phyloP scores from a whole-genome alignment of 2,329 filamentous ascomycete genomes.

The Drechslerella dactyloides region DNA sequence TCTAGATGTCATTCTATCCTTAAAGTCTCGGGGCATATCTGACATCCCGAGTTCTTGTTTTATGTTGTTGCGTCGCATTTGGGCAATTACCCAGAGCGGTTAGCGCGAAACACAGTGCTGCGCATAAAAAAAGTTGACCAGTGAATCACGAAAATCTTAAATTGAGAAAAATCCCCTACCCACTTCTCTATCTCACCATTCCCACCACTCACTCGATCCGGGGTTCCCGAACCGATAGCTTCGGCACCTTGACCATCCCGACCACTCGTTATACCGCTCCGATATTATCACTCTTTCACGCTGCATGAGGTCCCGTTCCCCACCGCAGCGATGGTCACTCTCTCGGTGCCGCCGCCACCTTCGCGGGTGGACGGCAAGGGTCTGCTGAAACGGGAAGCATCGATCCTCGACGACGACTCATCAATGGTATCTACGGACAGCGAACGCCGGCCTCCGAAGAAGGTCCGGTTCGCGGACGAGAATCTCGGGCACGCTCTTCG shows the following conservation, averaged over 20 bases:
- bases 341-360: slow-evolving; percentile 45
- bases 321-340: slow-evolving; percentile 24
- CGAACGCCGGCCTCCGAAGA: slow-evolving; percentile 33
- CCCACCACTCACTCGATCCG: slow-evolving; percentile 8
- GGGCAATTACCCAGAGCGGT: slow-evolving; percentile 13
- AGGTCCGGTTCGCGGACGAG: slow-evolving; percentile 47
- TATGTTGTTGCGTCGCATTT: slow-evolving; percentile 21
- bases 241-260: background rate
- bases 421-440: slow-evolving; percentile 31
- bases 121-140: slow-evolving; percentile 21
- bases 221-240: slow-evolving; percentile 12
- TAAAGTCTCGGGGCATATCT: background rate
- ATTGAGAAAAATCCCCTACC: slow-evolving; percentile 17
- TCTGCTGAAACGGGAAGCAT: slow-evolving; percentile 43
- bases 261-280: slow-evolving; percentile 3
- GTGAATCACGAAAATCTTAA: slow-evolving; percentile 30
- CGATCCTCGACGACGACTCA: slow-evolving; percentile 40
- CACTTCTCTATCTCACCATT: slow-evolving; percentile 16
- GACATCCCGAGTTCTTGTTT: slow-evolving; percentile 10
- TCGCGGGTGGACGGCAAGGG: slow-evolving; percentile 27
- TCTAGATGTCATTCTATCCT: no score
- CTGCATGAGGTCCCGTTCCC: slow-evolving; percentile 25
- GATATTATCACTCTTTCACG: slow-evolving; percentile 15
- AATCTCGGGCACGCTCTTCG: slow-evolving; percentile 39
- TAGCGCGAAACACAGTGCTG: slow-evolving; percentile 18